Evolutionary conservation across 768 basidiomycete species (phyloP).

Genomic region (Amanita polypyramis): DNA sequence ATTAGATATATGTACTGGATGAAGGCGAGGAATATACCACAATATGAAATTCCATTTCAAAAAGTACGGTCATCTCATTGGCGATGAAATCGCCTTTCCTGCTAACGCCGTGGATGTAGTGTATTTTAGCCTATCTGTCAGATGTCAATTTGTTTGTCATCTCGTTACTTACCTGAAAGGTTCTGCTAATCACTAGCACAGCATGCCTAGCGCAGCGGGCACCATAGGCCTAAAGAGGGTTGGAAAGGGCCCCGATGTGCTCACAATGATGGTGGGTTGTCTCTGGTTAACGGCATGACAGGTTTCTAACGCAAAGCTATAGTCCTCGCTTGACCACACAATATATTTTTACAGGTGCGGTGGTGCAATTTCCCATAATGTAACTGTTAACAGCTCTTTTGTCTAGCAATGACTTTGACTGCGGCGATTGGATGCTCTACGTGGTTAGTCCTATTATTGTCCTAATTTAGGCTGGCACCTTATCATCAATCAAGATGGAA

Average conservation of each 20-base stretch:
- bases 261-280: constrained; percentile 52
- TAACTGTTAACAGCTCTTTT: not conserved
- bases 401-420: constrained; percentile 59
- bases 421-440: constrained; percentile 74
- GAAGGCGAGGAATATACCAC: constrained; percentile 57
- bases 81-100: constrained; percentile 1
- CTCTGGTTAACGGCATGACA: not conserved
- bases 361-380: not conserved
- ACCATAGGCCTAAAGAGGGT: constrained; percentile 43
- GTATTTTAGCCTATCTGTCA: constrained; percentile 71
- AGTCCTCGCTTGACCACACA: constrained; percentile 73
- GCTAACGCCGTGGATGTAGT: constrained; percentile 21
- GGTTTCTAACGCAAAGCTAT: not conserved
- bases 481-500: constrained; percentile 33
- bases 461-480: not conserved
- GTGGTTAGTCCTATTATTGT: constrained; percentile 38
- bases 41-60: constrained; percentile 64
- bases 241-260: constrained; percentile 36
- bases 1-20: constrained; percentile 67
- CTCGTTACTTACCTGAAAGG: not conserved
- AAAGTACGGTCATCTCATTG: constrained; percentile 36
- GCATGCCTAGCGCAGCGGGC: constrained; percentile 44
- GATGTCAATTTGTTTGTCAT: constrained; percentile 63
- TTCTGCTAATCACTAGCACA: constrained; percentile 18
- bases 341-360: constrained; percentile 71